Conservation (phyloP, 208 protist genomes). For the Balamuthia mandrillaris region DNA sequence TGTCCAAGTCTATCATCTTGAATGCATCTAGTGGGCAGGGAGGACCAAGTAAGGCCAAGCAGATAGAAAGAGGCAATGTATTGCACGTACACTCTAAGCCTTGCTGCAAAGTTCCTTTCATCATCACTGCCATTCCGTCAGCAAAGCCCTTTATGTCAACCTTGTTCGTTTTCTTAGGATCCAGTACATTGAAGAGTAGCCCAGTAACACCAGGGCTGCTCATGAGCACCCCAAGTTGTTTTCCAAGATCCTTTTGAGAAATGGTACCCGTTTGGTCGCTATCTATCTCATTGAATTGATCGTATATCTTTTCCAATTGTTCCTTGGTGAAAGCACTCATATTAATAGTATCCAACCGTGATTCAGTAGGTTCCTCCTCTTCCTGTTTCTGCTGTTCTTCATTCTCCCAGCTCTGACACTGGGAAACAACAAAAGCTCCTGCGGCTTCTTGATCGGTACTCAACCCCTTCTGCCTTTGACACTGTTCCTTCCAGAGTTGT, state of each 20-base stretch:
- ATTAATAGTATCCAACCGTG: too few relatives aligned
- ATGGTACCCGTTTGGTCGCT: slow-evolving; percentile 1
- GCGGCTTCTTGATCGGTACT: too few relatives aligned
- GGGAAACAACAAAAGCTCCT: too few relatives aligned
- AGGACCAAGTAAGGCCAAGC: background rate
- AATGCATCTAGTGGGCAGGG: slow-evolving; percentile 8
- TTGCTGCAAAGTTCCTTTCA: background rate
- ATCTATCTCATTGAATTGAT: slow-evolving; percentile 41
- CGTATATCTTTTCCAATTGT: slow-evolving; percentile 27
- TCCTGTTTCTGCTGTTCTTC: background rate
- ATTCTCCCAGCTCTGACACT: too few relatives aligned
- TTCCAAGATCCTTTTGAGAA: slow-evolving; percentile 21
- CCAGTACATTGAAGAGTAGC: slow-evolving; percentile 21
- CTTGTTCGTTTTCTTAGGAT: slow-evolving; percentile 27
- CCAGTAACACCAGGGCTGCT: slow-evolving; percentile 15
- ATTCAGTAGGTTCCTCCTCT: background rate
- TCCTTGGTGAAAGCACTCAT: background rate
- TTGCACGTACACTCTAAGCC: slow-evolving; percentile 16
- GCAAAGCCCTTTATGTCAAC: slow-evolving; percentile 31
- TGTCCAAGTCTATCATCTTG: slow-evolving; percentile 37
- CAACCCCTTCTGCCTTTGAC: too few relatives aligned
- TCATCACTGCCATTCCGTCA: slow-evolving; percentile 24
- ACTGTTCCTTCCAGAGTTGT: too few relatives aligned
- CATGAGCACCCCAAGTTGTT: slow-evolving; percentile 6
- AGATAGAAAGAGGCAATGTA: background rate